Base-by-base conservation (phyloP, 2,329 filamentous ascomycete species). In the Drechslerella dactyloides region DNA sequence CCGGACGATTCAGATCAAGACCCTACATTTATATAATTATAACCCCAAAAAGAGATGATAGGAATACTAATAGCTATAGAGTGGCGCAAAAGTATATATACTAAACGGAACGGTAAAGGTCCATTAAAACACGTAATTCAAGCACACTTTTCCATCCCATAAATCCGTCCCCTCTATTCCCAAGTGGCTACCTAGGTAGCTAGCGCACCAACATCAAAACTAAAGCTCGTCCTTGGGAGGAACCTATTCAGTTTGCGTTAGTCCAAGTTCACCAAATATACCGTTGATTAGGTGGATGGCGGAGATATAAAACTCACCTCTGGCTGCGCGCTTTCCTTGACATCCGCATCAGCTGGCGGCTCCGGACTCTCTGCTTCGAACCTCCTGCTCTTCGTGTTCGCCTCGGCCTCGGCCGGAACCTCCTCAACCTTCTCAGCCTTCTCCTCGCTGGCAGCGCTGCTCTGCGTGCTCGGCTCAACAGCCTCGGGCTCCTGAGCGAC, bases 381-480 rank as follows among this genome's bases (percentile, higher is more conserved):
- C 4, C 57, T 69, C 48, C 59, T 30, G 53, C 60, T 74, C 70
- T 69, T 73, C n/a, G 63, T 63, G 17, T 69, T 73, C 37, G 63
- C 51, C 42, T 70, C 52, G 0, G 44, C 55, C 21, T 65, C 63
- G 37, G 44, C 50, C 30, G 35, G 27, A 8, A 33, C 65, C 6
- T 21, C 54, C 7, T 44, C 37, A 2, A 50, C 65, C 2, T 42
- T 4, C 21, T 63, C 51, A 40, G 15, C 50, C 52, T 52, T 27
- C 15, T 48, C 48, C 6, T 6, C 33, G 33, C 7, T 37, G 13
- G 37, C 13, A 13, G 5, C 37, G 4, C 11, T 13, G 4, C n/a
- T 15, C 37, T 13, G 13, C 7, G 73, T 69, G n/a, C 57, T 69
- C 13, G 68, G 53, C 27, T 69, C 69, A 44, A 72, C 62, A 17